Conservation (phyloP, 768 basidiomycete genomes). For the Xerocomellus amylosporus region DNA sequence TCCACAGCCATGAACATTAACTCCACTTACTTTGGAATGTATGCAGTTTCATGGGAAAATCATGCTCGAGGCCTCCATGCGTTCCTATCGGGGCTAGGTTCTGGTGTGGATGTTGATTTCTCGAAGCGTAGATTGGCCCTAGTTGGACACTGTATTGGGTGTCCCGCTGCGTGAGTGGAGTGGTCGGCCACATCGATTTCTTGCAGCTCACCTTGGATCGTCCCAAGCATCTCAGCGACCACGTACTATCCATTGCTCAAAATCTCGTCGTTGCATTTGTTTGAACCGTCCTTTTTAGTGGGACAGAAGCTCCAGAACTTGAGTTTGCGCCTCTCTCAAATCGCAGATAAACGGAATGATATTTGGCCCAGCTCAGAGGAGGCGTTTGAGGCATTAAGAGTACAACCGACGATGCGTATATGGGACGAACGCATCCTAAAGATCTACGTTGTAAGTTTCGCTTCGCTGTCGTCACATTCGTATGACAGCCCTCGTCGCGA, state of each 20-base stretch:
- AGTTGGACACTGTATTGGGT: background rate
- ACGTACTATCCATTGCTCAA: conserved; percentile 3
- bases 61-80: conserved; percentile 1
- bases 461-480: background rate
- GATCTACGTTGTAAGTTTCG: background rate
- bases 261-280: conserved; percentile 6
- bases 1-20: background rate
- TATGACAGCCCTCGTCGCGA: background rate
- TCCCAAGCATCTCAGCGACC: background rate
- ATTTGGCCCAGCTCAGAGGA: background rate
- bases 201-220: background rate
- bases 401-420: background rate
- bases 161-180: background rate
- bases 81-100: background rate
- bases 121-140: conserved; percentile 1
- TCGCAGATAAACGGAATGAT: background rate
- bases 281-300: background rate
- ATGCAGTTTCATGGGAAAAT: conserved; percentile 4
- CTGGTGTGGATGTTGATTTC: conserved; percentile 5
- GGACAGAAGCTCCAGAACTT: background rate
- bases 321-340: background rate
- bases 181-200: no score
- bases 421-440: conserved; percentile 8
- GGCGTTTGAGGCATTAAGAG: background rate
- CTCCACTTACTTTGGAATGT: background rate